Percentiles rank a stretch among this genome's conserved stretches.
Conservation (phyloP, 352 stramenopile species). For the Phytophthora syringae region DNA sequence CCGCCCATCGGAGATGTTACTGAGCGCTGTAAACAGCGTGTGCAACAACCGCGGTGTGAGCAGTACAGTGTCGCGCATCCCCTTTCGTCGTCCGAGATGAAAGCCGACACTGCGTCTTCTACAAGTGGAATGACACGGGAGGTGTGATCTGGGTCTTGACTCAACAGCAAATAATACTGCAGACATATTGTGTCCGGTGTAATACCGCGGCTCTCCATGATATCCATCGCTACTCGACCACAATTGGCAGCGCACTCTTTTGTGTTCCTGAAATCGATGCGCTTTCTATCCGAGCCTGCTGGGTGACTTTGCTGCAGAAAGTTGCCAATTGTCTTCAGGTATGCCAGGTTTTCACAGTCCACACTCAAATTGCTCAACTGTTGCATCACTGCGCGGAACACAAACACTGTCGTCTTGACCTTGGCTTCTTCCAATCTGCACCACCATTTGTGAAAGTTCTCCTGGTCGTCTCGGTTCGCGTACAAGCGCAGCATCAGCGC, state of each 20-base stretch:
- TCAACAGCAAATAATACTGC: slow-evolving; percentile 52
- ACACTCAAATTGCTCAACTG: slow-evolving; percentile 49
- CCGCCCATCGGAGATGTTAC: slow-evolving; percentile 34
- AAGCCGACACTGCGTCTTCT: slow-evolving; percentile 35
- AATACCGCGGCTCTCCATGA: slow-evolving; percentile 40
- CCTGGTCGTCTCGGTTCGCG: slow-evolving; percentile 48
- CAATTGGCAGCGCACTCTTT: slow-evolving; percentile 32
- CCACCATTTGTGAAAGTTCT: slow-evolving; percentile 58
- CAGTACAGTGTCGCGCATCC: slow-evolving; percentile 19
- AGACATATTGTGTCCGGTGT: slow-evolving; percentile 49
- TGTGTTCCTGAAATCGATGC: background rate
- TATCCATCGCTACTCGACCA: slow-evolving; percentile 38
- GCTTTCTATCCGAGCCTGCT: background rate
- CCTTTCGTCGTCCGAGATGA: slow-evolving; percentile 1
- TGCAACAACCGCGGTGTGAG: slow-evolving; percentile 60
- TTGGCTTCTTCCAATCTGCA: slow-evolving; percentile 48
- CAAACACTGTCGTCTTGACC: slow-evolving; percentile 58
- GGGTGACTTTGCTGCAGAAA: slow-evolving; percentile 34
- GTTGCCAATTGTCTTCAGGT: slow-evolving; percentile 33
- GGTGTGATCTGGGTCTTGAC: slow-evolving; percentile 40
- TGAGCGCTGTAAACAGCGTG: slow-evolving; percentile 53
- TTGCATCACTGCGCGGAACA: slow-evolving; percentile 57
- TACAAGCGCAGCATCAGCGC: slow-evolving; percentile 76
- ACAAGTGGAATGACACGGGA: slow-evolving; percentile 44
- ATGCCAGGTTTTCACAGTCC: slow-evolving; percentile 29